Base-by-base conservation (phyloP, 495 filamentous ascomycete species). In the Acidomyces sp. region DNA sequence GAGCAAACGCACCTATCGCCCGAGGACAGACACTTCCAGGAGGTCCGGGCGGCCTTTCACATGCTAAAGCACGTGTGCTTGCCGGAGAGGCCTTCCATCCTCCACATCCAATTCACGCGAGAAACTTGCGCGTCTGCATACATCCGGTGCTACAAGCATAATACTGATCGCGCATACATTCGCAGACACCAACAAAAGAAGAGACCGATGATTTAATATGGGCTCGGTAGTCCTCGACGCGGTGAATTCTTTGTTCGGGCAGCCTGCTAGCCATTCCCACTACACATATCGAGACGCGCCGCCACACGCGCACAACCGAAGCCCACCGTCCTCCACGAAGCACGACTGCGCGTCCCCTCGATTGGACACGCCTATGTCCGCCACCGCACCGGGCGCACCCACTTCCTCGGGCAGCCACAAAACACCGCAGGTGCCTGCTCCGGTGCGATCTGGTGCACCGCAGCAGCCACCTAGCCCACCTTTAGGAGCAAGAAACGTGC, bases 151-250 rank as follows among this genome's bases (percentile, higher is more conserved):
- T 18, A 27, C 16, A 12, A 3, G 9, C 16, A 16, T 22, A 3
- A 20, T 28, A 41, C 38, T 17, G 26, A 30, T 13, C 25, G 10
- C 27, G 5, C 9, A 3, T 3, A 13, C 21, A 20, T 12, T n/a
- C n/a, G 34, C 43, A 37, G 34, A 39, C 36, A 45, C 40, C 22
- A 7, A 11, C 28, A 2, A 21, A 27, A 12, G 5, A 16, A 12
- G 9, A n/a, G 19, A 23, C 31, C 31, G 31, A 45, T 37, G 37
- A 25, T 54, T 45, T 53, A 64, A 62, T 51, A 70, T 70, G 62
- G 64, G 62, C 56, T 64, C 63, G 45, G 57, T 66, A 37, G 45
- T 62, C 30, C 43, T 68, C 52, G 61, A 70, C 55, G 62, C 64
- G 41, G 57, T 66, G 56, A 63, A 57, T 54, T 59, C 62, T 54